These are phyloP conservation scores for Logfia minima DNA, from an alignment of 129 eudicot genomes.

Conservation along the genomic window DNA sequence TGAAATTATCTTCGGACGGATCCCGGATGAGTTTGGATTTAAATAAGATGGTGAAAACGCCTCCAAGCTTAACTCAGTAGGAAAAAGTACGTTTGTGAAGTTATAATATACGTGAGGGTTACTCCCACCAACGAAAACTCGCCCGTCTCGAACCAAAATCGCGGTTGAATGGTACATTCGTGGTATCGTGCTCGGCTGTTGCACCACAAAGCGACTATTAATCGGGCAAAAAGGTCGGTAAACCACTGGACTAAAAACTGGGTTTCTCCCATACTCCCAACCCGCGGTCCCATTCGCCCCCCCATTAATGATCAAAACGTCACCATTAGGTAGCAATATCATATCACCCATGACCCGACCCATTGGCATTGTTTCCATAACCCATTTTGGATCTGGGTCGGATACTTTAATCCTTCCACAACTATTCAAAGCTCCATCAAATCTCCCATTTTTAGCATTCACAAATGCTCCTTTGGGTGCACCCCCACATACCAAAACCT, in stretches of 20 bases:
- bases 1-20: conserved; percentile 53
- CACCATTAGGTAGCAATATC: conserved; percentile 54
- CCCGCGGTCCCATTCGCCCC: conserved; percentile 57
- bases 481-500: conserved; percentile 42
- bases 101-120: conserved; percentile 60
- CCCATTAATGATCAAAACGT: conserved; percentile 62
- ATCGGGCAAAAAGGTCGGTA: conserved; percentile 38
- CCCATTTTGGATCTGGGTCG: conserved; percentile 60
- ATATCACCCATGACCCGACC: conserved; percentile 76
- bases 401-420: conserved; percentile 59
- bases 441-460: conserved; percentile 41
- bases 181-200: conserved; percentile 42
- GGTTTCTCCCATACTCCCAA: conserved; percentile 60
- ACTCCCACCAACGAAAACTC: conserved; percentile 64
- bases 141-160: conserved; percentile 54
- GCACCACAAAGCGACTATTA: conserved; percentile 48
- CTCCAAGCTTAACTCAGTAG: conserved; percentile 70
- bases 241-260: conserved; percentile 55
- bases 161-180: conserved; percentile 76
- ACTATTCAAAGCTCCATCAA: conserved; percentile 47
- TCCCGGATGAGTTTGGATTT: conserved; percentile 4
- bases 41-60: conserved; percentile 69
- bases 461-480: conserved; percentile 40
- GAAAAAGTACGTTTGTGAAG: conserved; percentile 55
- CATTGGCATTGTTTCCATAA: conserved; percentile 67